Conservation (phyloP, 2,329 filamentous ascomycete genomes). For the Lizonia empirigonia region DNA sequence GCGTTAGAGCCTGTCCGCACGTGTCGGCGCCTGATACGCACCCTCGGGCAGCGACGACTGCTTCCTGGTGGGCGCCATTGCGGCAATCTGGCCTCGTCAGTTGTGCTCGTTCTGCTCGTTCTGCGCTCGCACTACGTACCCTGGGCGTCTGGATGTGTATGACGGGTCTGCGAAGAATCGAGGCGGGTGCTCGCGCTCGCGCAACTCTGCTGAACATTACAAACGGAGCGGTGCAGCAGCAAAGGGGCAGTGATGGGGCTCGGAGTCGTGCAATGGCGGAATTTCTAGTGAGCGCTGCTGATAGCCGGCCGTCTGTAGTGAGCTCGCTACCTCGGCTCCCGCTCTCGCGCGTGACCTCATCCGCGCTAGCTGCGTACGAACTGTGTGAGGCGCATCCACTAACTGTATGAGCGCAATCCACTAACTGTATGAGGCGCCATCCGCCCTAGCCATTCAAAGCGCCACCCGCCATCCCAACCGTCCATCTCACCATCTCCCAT, state of each 20-base stretch:
- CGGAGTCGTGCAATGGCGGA: not conserved
- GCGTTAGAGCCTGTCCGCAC: constrained; percentile 5
- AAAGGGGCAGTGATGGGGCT: not conserved
- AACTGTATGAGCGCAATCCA: too few species aligned
- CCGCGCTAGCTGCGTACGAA: too few species aligned
- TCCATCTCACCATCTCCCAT: too few species aligned
- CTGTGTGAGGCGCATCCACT: too few species aligned
- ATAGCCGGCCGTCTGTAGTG: too few species aligned
- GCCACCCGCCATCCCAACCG: too few species aligned
- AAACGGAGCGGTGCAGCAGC: constrained; percentile 7
- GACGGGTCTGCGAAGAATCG: constrained; percentile 43
- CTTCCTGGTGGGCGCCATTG: constrained; percentile 49
- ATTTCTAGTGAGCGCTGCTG: too few species aligned
- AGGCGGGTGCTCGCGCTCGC: constrained; percentile 47
- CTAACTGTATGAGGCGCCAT: too few species aligned
- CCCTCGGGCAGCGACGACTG: constrained; percentile 55
- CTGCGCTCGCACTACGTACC: constrained; percentile 33
- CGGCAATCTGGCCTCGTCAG: constrained; percentile 35
- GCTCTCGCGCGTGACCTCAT: too few species aligned
- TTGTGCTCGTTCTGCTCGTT: too few species aligned
- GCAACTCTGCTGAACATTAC: constrained; percentile 51
- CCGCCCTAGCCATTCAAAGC: too few species aligned
- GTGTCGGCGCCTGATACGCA: constrained; percentile 32
- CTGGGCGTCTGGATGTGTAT: constrained; percentile 36
- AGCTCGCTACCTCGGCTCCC: too few species aligned